phyloP scores from a whole-genome alignment of 176 grass and related monocot species.

The Juncus inflexus region DNA sequence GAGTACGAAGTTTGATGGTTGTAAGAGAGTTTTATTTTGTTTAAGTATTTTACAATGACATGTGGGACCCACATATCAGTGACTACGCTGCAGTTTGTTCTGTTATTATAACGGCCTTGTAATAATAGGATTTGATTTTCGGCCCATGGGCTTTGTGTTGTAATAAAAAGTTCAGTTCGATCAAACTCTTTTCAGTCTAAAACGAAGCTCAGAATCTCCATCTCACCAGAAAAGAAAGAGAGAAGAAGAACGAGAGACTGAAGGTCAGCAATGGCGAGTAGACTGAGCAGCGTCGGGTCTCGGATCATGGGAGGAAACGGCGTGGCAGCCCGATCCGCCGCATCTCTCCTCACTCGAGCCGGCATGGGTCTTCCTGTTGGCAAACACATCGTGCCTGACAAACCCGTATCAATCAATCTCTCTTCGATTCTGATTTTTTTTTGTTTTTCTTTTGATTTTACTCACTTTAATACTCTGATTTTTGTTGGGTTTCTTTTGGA shows the following conservation, averaged over 20 bases:
- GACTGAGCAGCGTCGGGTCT: constrained; percentile 56
- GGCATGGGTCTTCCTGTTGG: constrained; percentile 92
- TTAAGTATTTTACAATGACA: no score
- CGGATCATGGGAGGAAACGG: constrained; percentile 77
- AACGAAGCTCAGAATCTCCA: neutral
- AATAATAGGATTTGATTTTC: no score
- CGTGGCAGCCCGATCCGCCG: constrained; percentile 53
- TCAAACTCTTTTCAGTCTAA: no score
- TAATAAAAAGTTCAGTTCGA: no score
- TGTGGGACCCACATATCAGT: no score
- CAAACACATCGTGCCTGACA: constrained; percentile 88
- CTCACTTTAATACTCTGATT: constrained; percentile 11
- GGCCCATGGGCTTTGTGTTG: no score
- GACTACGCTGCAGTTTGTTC: no score
- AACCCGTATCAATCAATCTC: constrained; percentile 42
- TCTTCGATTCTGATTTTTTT: neutral
- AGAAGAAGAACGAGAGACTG: constrained; percentile 5
- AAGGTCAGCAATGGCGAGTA: constrained; percentile 54
- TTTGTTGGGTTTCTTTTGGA: neutral
- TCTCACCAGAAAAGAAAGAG: neutral
- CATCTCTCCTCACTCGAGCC: constrained; percentile 62
- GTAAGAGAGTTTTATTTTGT: no score
- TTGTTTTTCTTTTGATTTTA: neutral
- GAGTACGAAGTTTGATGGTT: no score
- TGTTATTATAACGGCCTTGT: no score